Evolutionary conservation across 371 early-diverging fungal genomes (phyloP).

Genomic region (Rhizopus delemar): DNA sequence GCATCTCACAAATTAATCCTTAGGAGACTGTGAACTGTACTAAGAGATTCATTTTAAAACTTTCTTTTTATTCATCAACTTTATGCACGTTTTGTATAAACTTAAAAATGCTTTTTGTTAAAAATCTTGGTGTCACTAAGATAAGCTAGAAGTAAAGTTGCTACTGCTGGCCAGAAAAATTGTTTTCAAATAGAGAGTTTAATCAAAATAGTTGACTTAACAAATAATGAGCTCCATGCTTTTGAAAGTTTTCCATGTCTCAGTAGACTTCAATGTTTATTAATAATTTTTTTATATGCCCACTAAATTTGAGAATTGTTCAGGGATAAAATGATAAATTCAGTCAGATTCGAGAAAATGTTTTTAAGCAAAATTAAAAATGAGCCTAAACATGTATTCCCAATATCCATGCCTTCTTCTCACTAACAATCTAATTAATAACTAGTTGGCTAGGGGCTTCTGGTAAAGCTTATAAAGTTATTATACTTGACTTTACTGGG

Average conservation of each 20-base stretch:
- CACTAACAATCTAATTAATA: constrained; percentile 81
- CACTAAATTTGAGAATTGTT: too few species aligned
- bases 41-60: constrained; percentile 68
- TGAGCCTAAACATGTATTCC: constrained; percentile 69
- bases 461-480: constrained; percentile 59
- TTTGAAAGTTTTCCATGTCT: constrained; percentile 90
- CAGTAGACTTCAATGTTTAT: constrained; percentile 73
- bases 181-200: constrained; percentile 61
- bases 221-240: constrained; percentile 85
- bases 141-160: constrained; percentile 36
- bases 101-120: constrained; percentile 85
- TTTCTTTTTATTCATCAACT: background rate
- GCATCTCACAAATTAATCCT: constrained; percentile 80
- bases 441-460: constrained; percentile 80
- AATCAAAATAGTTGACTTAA: constrained; percentile 91
- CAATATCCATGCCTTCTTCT: constrained; percentile 75
- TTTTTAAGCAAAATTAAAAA: constrained; percentile 78
- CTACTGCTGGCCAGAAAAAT: background rate
- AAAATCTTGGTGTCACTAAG: constrained; percentile 92
- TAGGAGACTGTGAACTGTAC: constrained; percentile 89
- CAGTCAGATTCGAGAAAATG: constrained; percentile 69
- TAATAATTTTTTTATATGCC: constrained; percentile 17
- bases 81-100: constrained; percentile 41
- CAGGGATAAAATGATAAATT: too few species aligned
- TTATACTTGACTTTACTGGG: constrained; percentile 73